phyloP scores from a whole-genome alignment of 1,139 yeast species.

The Blastobotrys ciferrii region DNA sequence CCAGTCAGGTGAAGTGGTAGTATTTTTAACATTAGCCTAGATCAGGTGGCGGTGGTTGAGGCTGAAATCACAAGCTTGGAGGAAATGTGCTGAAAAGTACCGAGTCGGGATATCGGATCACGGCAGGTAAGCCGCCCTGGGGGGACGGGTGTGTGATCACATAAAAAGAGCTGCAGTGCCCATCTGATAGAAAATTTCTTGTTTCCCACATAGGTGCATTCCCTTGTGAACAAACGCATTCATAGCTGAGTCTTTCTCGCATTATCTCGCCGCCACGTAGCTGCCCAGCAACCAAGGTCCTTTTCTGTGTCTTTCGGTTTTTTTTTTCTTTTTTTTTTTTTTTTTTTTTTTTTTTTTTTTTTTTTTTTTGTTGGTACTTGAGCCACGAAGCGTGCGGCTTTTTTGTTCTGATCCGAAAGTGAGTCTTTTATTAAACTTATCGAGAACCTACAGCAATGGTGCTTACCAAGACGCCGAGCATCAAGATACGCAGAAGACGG shows the following conservation, averaged over 20 bases:
- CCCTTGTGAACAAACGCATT: too few species aligned
- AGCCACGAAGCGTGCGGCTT: background rate
- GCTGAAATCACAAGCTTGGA: background rate
- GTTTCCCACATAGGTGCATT: background rate
- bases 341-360: too few species aligned
- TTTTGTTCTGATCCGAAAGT: too few species aligned
- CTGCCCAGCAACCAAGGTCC: too few species aligned
- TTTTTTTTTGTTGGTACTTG: too few species aligned
- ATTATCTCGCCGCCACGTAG: too few species aligned
- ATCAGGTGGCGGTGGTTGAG: background rate
- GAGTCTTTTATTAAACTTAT: too few species aligned
- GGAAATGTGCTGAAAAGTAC: background rate
- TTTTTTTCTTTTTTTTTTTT: too few species aligned
- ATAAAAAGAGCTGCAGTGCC: background rate
- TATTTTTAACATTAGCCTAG: too few species aligned
- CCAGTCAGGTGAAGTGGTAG: too few species aligned
- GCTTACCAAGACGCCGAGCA: background rate
- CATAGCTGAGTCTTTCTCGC: background rate
- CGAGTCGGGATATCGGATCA: background rate
- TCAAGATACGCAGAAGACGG: constrained; percentile 3
- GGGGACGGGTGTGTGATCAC: background rate
- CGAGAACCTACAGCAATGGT: background rate
- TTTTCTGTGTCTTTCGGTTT: too few species aligned
- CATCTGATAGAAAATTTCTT: background rate
- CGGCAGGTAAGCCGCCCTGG: background rate